Base-by-base conservation (phyloP, 345 rosid species). In the Diplotaxis tenuifolia region DNA sequence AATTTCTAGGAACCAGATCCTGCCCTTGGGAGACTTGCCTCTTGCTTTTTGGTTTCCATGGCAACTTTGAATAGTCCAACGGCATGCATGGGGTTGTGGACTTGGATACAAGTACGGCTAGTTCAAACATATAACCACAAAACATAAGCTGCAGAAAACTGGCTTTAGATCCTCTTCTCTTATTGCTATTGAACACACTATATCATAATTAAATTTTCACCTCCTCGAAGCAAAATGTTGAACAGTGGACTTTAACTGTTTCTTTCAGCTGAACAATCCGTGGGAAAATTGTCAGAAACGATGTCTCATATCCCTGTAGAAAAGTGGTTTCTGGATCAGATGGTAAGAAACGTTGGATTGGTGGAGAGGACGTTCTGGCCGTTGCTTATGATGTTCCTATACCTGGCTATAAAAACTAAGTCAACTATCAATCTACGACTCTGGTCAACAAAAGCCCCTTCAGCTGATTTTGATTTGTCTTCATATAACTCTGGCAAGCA, bases 61-160 rank as follows among this genome's bases (percentile, higher is more conserved):
- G 96, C 96, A 23, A 90, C 96, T 31, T 80, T 90, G 62, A 83
- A 88, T 77, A 88, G 85, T 68, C 96, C 93, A 9, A n/a, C n/a
- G n/a, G n/a, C n/a, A n/a, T n/a, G 93, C 96, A 65, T 86, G 96
- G 96, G 96, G 96, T 29, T 90, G 88, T 81, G 96, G 96, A 52
- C 84, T 90, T 65, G 83, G 96, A 71, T 90, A 90, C 78, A 88
- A 72, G 73, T 88, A 90, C 71, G 96, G 96, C 21, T 84, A 88
- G 67, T 90, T 90, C 76, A 88, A 90, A 81, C 96, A 90, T 68
- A 69, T 64, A 40, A 88, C 86, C 65, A 86, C 96, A n/a, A 88
- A 86, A 82, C 88, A 90, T 50, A 88, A 81, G 86, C 80, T 56
- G 93, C 96, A 52, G 96, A 90, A 84, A 82, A 85, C 83, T 90